These are phyloP conservation scores for Aspergillus kassunensis DNA, from an alignment of 495 filamentous ascomycete species.

Conservation along the genomic window DNA sequence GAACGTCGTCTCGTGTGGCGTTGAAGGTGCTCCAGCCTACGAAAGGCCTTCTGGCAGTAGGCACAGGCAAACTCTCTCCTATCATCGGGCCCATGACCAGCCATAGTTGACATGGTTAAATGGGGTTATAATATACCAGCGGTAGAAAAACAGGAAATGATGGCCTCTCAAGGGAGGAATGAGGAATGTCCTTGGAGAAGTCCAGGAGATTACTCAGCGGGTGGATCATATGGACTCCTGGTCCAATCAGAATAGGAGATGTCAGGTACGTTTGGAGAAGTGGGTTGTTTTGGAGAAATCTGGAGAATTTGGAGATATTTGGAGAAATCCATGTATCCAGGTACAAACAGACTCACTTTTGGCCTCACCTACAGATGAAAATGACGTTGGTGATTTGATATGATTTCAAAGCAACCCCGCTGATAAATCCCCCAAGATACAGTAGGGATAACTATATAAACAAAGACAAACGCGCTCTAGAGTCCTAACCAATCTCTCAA, in stretches of 20 bases:
- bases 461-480: background rate
- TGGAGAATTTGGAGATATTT: too few relatives aligned
- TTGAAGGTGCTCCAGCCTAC: conserved; percentile 3
- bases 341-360: background rate
- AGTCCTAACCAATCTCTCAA: background rate
- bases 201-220: background rate
- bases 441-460: background rate
- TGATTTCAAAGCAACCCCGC: background rate
- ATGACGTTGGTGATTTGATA: background rate
- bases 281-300: background rate
- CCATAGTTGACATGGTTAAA: background rate
- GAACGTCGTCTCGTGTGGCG: conserved; percentile 8
- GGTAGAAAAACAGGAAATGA: background rate
- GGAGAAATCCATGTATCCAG: too few relatives aligned
- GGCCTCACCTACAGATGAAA: background rate
- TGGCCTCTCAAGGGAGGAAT: background rate
- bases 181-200: background rate
- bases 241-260: too few relatives aligned
- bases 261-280: background rate
- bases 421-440: background rate
- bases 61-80: conserved; percentile 2
- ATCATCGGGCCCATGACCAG: background rate
- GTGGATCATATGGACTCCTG: too few relatives aligned
- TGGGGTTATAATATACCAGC: background rate
- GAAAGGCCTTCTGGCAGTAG: conserved; percentile 4